phyloP scores from a whole-genome alignment of 208 protist species.

The Histomonas meleagridis region DNA sequence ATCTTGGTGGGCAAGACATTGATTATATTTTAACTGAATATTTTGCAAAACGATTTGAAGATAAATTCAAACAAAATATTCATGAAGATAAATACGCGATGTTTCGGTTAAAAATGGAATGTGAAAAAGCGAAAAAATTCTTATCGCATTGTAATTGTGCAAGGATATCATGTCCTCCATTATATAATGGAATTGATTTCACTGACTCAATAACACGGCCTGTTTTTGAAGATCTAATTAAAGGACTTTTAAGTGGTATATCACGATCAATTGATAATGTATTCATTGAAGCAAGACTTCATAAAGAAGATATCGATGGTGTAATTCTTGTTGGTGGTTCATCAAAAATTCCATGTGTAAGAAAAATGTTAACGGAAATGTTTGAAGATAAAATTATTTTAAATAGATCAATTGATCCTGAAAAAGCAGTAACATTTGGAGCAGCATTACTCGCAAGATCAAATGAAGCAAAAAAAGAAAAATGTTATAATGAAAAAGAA shows the following conservation, averaged over 20 bases:
- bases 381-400: slow-evolving; percentile 76
- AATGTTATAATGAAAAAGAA: no score
- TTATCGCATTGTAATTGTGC: slow-evolving; percentile 70
- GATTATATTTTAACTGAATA: background rate
- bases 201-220: slow-evolving; percentile 63
- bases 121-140: slow-evolving; percentile 76
- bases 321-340: slow-evolving; percentile 86
- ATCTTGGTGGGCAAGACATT: slow-evolving; percentile 87
- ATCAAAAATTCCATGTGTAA: slow-evolving; percentile 77
- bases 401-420: slow-evolving; percentile 56
- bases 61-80: background rate
- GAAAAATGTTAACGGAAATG: slow-evolving; percentile 57
- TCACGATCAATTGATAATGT: slow-evolving; percentile 76
- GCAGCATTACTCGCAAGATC: no score
- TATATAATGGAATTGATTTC: slow-evolving; percentile 75
- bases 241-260: slow-evolving; percentile 80
- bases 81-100: slow-evolving; percentile 49
- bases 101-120: slow-evolving; percentile 64
- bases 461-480: no score
- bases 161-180: slow-evolving; percentile 97
- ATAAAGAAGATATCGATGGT: slow-evolving; percentile 81
- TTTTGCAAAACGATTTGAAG: background rate
- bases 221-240: slow-evolving; percentile 81
- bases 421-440: slow-evolving; percentile 94
- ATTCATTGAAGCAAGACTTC: slow-evolving; percentile 74